These are phyloP conservation scores for Pseudogymnoascus sp. DNA, from an alignment of 2,329 filamentous ascomycete species.

Conservation along the genomic window DNA sequence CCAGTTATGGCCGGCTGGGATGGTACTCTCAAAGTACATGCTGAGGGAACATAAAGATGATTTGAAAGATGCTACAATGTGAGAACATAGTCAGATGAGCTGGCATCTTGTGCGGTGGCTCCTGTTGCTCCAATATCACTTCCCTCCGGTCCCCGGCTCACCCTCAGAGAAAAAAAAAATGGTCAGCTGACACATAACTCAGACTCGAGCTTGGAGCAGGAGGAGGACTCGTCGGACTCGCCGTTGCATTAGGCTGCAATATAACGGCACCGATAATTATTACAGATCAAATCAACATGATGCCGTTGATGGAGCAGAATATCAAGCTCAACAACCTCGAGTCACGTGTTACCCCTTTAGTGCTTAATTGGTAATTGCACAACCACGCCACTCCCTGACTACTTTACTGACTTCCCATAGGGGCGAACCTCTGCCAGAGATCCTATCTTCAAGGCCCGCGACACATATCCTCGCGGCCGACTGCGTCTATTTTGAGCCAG, in stretches of 20 bases:
- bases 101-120: not conserved
- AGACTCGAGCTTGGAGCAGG: slow-evolving; percentile 90
- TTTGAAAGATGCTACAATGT: slow-evolving; percentile 66
- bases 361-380: slow-evolving; percentile 69
- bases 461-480: slow-evolving; percentile 88
- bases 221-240: slow-evolving; percentile 74
- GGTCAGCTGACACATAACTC: slow-evolving; percentile 11
- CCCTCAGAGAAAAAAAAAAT: not conserved
- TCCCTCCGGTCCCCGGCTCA: not conserved
- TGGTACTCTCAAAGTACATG: slow-evolving; percentile 81
- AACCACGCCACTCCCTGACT: not conserved
- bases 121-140: not conserved
- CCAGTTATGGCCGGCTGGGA: slow-evolving; percentile 88
- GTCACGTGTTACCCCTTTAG: slow-evolving; percentile 53
- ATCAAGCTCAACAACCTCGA: slow-evolving; percentile 71
- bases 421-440: slow-evolving; percentile 52
- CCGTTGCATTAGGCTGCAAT: slow-evolving; percentile 49
- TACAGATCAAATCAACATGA: slow-evolving; percentile 84
- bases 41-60: slow-evolving; percentile 62
- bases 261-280: slow-evolving; percentile 58
- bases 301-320: slow-evolving; percentile 78
- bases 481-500: slow-evolving; percentile 94
- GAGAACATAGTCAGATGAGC: slow-evolving; percentile 23
- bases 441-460: slow-evolving; percentile 51
- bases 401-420: slow-evolving; percentile 30